Evolutionary conservation across 306 rosid genomes (phyloP), one percentile per base, ranked within the genome.

Genomic region (Citrullus amarus): DNA sequence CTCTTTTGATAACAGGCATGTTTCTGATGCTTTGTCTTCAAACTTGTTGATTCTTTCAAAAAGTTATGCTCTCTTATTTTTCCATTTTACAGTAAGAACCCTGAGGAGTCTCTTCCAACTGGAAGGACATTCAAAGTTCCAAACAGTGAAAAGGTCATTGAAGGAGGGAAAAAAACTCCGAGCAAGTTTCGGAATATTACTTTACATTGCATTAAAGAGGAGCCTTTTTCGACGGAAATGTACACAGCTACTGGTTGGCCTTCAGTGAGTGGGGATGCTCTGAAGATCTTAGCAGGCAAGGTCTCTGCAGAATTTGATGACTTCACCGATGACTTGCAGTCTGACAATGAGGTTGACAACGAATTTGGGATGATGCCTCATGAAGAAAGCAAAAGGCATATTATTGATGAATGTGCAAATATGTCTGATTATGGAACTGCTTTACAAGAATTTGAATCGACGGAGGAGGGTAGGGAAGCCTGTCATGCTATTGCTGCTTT

Each of bases 201-300:
- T 76, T 65, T 94, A 69, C 38, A 28, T 8, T 87, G 88, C 60
- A 58, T 88, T 55, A 39, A 15, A 1, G 89, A 80, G 20, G 79
- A 16, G 83, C 71, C 80, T 13, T 83, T 92, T 76, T 79, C 86
- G 70, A 87, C 91, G 66, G 97, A 90, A 59, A 83, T 86, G 81
- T 90, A 87, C 85, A 94, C 98, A 75, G 92, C 91, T 74, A 82
- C 86, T 86, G 98, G 98, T 84, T 94, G 98, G 98, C 98, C 98
- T 1, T 90, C 97, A 70, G 90, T 90, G 79, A 88, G 97, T 57
- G 92, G 91, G 46, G 88, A 84, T 80, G 95, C 96, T 79, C 88
- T 94, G 81, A 94, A 87, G 85, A 81, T 87, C 58, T 83, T 94
- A 80, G 94, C 96, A 56, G 97, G 98, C 85, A 94, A 87, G 77